These are phyloP conservation scores for Didymella segeticola DNA, from an alignment of 2,329 filamentous ascomycete genomes.

Conservation along the genomic window DNA sequence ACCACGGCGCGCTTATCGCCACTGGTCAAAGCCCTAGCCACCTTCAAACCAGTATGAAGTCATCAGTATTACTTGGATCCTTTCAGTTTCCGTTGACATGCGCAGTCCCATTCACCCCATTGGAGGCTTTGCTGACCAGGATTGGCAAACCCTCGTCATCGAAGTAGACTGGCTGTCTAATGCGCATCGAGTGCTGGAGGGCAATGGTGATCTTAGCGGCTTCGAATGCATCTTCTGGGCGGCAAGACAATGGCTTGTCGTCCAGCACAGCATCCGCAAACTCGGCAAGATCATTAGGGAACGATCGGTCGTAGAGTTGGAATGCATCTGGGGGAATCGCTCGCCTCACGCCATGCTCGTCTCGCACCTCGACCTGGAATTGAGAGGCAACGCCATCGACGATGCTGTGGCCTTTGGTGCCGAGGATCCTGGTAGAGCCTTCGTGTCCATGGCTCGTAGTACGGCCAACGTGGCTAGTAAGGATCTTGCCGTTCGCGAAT, in stretches of 20 bases:
- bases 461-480: conserved; percentile 7
- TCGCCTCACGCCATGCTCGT: conserved; percentile 13
- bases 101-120: not conserved
- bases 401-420: conserved; percentile 10
- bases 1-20: not conserved
- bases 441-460: conserved; percentile 4
- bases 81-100: not conserved
- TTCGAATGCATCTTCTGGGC: conserved; percentile 12
- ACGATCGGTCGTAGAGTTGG: conserved; percentile 8
- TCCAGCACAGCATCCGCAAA: not conserved
- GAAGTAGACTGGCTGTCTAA: conserved; percentile 5
- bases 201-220: conserved; percentile 13
- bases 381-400: conserved; percentile 2
- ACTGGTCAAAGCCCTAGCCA: no score
- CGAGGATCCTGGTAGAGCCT: conserved; percentile 1
- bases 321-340: conserved; percentile 9
- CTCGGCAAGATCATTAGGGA: conserved; percentile 4
- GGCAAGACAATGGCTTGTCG: conserved; percentile 6
- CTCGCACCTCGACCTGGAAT: conserved; percentile 14
- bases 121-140: not conserved
- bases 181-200: conserved; percentile 9
- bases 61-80: no score
- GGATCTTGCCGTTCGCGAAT: conserved; percentile 15
- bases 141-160: conserved; percentile 8
- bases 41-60: no score